Evolutionary conservation across 2,329 filamentous ascomycete species (phyloP), one percentile per base, ranked within the genome.

Genomic region (Diaporthe humulicola): DNA sequence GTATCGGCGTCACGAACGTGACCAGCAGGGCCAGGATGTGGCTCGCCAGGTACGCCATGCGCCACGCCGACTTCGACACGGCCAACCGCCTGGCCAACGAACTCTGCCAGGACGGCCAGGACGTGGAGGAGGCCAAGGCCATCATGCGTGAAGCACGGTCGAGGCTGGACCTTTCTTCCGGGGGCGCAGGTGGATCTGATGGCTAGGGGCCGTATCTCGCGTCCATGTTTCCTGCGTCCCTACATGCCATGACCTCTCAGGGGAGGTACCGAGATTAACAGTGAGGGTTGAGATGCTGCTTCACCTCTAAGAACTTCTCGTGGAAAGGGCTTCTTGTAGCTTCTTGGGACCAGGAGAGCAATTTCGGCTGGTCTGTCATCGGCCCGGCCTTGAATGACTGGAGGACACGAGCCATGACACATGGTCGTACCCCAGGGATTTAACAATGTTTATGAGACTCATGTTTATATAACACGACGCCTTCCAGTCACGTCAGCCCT

Each of bases 61-160:
- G 90, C 50, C 90, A 90, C 15, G 92, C 92, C 52, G 95, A 98
- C 82, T 94, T 94, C 79, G 87, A 89, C 42, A 90, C 93, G 28
- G 95, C 95, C 5, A 93, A 94, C 84, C 91, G 95, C 76, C 86
- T 98, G 56, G 96, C 95, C 0, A 95, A 93, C 76, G 97, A 99
- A 84, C 87, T 99, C 60, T 98, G 96, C 82, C 95, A 98, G 84
- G 97, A 99, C 83, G 97, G 97, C 0, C 93, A 97, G 36, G 97
- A 98, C 84, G 95, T 98, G 2, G 97, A 99, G 82, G 97, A 99
- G 84, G 97, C 97, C 38, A 98, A 98, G 85, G 95, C 95, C 4
- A 86, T 98, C 78, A 94, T 98, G 76, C 90, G 95, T 76, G 96
- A 98, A 83, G 93, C 98, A 17, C 90, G 96, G 78, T 93, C 93